Evolutionary conservation across 1,284 basidiomycete genomes (phyloP).

Genomic region (Stygiomarasmius scandens): DNA sequence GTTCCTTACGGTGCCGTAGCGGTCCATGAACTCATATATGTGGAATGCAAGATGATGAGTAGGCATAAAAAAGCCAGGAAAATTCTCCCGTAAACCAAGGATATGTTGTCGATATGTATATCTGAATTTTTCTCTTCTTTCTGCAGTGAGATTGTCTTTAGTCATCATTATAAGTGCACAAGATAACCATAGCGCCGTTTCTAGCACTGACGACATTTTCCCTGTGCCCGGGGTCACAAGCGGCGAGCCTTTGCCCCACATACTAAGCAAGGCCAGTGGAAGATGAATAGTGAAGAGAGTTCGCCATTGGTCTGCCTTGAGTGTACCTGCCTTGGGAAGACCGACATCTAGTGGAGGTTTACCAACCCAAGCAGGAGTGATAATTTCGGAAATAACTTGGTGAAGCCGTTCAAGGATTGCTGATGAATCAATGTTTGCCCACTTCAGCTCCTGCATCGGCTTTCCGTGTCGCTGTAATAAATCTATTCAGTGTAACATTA

Average conservation of each 20-base stretch:
- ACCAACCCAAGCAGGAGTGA: constrained; percentile 2
- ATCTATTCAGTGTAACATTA: background rate
- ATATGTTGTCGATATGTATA: constrained; percentile 2
- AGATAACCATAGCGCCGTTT: constrained; percentile 6
- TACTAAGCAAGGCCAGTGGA: constrained; percentile 10
- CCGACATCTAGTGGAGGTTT: constrained; percentile 10
- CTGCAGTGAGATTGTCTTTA: background rate
- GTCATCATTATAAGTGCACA: constrained; percentile 8
- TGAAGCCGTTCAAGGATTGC: background rate
- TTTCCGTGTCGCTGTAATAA: background rate
- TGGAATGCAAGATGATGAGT: constrained; percentile 13
- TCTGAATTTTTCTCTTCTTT: constrained; percentile 1
- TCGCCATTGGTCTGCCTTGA: constrained; percentile 13
- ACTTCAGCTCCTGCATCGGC: background rate
- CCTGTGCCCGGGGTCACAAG: background rate
- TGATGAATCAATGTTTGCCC: background rate
- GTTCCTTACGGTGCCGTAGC: constrained; percentile 7
- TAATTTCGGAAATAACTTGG: background rate
- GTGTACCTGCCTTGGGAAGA: constrained; percentile 4
- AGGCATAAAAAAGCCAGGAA: constrained; percentile 9
- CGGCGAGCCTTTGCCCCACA: constrained; percentile 11
- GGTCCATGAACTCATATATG: constrained; percentile 14
- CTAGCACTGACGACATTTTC: background rate
- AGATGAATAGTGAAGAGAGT: constrained; percentile 6
- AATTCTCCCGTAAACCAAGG: constrained; percentile 1